Evolutionary conservation across 2,329 filamentous ascomycete genomes (phyloP).

Genomic region (Cladophialophora bantiana): DNA sequence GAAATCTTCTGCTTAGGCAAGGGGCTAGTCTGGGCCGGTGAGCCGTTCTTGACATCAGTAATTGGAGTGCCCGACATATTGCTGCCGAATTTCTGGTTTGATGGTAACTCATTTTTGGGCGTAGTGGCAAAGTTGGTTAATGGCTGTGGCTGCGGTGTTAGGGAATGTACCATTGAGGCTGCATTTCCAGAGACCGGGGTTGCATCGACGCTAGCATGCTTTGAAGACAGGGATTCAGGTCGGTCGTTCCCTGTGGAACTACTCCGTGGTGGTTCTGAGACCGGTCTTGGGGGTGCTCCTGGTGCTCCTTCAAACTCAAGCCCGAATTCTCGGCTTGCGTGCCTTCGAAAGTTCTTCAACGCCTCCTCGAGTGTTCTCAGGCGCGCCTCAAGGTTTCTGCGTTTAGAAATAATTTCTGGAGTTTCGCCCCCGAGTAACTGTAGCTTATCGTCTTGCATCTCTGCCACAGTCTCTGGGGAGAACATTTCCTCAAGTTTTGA

Average conservation of each 20-base stretch:
- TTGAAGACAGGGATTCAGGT: background rate
- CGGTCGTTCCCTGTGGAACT: background rate
- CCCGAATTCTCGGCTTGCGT: slow-evolving; percentile 11
- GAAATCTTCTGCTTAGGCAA: background rate
- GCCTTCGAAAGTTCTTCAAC: slow-evolving; percentile 19
- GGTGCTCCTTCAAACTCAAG: background rate
- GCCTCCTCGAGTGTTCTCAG: slow-evolving; percentile 18
- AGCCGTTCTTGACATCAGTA: background rate
- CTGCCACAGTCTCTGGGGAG: slow-evolving; percentile 44
- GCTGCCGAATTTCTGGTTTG: background rate
- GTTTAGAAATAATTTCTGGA: slow-evolving; percentile 37
- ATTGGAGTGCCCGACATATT: background rate
- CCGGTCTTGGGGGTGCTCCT: background rate
- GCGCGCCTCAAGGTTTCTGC: slow-evolving; percentile 24
- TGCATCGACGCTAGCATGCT: background rate
- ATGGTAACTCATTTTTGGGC: background rate
- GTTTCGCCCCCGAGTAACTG: slow-evolving; percentile 42
- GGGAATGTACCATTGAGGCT: background rate
- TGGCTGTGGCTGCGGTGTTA: background rate
- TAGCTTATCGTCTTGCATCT: slow-evolving; percentile 44
- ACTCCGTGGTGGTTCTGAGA: background rate
- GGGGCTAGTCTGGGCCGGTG: background rate
- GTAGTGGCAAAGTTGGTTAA: background rate
- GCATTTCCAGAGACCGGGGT: background rate
- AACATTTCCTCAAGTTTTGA: slow-evolving; percentile 46